These are phyloP conservation scores for Melampsora americana DNA, from an alignment of 1,284 basidiomycete species.

Conservation along the genomic window DNA sequence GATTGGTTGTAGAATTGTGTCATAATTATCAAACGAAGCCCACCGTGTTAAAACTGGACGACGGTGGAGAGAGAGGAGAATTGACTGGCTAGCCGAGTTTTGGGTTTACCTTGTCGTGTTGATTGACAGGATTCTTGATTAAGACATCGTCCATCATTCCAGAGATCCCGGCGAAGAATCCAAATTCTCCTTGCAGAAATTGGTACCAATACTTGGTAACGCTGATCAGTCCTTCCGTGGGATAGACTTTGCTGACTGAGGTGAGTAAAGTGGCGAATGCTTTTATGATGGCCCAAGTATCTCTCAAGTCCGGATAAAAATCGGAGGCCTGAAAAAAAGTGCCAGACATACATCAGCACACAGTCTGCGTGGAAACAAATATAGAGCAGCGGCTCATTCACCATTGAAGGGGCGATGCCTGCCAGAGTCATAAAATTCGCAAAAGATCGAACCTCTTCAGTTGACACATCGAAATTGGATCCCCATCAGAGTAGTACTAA, in stretches of 20 bases:
- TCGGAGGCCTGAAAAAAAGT: constrained; percentile 17
- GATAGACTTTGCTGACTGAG: constrained; percentile 28
- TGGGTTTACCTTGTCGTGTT: constrained; percentile 32
- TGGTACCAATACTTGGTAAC: constrained; percentile 30
- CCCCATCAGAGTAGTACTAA: background rate
- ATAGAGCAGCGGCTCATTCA: background rate
- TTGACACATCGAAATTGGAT: no score
- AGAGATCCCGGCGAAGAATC: constrained; percentile 26
- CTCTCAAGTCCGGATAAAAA: constrained; percentile 34
- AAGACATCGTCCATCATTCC: constrained; percentile 34
- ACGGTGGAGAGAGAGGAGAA: no score
- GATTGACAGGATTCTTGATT: constrained; percentile 42
- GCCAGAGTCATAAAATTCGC: background rate
- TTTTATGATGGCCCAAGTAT: constrained; percentile 33
- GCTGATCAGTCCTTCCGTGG: constrained; percentile 38
- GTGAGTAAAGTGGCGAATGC: constrained; percentile 18
- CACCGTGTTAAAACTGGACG: no score
- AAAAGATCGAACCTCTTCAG: no score
- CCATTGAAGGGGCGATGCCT: constrained; percentile 41
- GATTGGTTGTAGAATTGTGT: background rate
- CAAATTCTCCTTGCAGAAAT: constrained; percentile 35
- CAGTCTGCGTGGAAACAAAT: no score
- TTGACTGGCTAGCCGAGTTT: background rate
- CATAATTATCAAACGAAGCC: no score
- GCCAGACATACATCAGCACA: no score